Evolutionary conservation across 352 stramenopile species (phyloP).

Genomic region (Pythium periplocum): DNA sequence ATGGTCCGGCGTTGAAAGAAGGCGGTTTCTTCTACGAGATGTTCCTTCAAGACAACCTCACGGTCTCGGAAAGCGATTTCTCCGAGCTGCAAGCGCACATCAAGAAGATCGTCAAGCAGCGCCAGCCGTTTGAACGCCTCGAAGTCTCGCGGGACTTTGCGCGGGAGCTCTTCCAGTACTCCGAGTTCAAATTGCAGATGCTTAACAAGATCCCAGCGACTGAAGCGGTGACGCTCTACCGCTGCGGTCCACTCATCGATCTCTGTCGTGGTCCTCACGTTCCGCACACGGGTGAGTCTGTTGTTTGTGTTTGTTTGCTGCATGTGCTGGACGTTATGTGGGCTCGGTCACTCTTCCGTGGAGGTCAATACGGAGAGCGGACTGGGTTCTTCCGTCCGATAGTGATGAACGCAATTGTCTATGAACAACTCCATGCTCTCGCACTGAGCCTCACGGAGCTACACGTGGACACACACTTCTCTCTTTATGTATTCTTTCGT

Average conservation of each 20-base stretch:
- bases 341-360: too few species aligned
- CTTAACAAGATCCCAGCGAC: conserved; percentile 93
- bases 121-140: conserved; percentile 90
- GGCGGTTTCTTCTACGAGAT: conserved; percentile 99
- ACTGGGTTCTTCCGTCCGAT: conserved; percentile 46
- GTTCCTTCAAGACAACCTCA: conserved; percentile 60
- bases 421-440: conserved; percentile 73
- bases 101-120: conserved; percentile 94
- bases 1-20: conserved; percentile 92
- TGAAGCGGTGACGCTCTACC: conserved; percentile 95
- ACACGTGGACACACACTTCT: conserved; percentile 71
- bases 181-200: conserved; percentile 97
- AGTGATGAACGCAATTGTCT: conserved; percentile 19
- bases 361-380: too few species aligned
- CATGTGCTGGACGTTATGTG: too few species aligned
- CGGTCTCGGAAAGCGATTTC: conserved; percentile 74
- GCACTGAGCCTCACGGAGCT: conserved; percentile 65
- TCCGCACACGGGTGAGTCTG: conserved; percentile 83
- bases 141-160: conserved; percentile 91
- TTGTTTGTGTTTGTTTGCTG: conserved; percentile 23
- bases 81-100: conserved; percentile 83
- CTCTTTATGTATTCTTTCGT: background rate
- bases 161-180: conserved; percentile 88
- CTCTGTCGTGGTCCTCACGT: conserved; percentile 96
- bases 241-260: conserved; percentile 97